Evolutionary conservation across 2,329 filamentous ascomycete genomes (phyloP), one percentile per base, ranked within the genome.

Genomic region (Cucurbitaria berberidis): DNA sequence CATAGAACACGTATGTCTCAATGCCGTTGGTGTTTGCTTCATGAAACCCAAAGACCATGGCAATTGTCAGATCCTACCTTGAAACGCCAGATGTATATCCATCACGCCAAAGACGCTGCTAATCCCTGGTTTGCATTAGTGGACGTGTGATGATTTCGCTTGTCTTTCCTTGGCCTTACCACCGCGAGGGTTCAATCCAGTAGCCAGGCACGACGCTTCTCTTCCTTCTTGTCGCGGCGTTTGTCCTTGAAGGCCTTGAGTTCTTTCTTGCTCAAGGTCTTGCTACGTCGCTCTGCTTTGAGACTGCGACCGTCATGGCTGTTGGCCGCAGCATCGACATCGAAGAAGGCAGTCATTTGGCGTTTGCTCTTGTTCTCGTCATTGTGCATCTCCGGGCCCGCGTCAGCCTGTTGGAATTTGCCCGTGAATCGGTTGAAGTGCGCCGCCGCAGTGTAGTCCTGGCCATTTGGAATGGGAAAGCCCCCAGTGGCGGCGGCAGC

Each of bases 311-410:
- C 95, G 65, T 96, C 89, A 69, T 99, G 93, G 52, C 86, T 85
- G 70, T 96, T 97, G 4, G 93, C 93, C 3, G 92, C 93, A 4
- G 92, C 90, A 74, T 98, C 93, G 38, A 97, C 93, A 72, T 99
- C 93, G 74, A 98, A 99, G 77, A 89, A 98, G 35, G 92, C 90
- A 70, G 90, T 90, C 89, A 98, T 89, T 78, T 98, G 95, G 39
- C 95, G 83, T 45, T 82, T 83, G 55, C 89, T 89, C 81, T 96
- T 97, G 70, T 91, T 89, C 70, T 96, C 91, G 68, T 96, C 92
- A 63, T 86, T 89, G 79, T 93, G 89, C 45, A 87, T 85, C 47
- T 95, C 91, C 1, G 90, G 86, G 3, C 84, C 87, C 59, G 87
- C 79, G 10, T 85, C 83, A 2, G 79, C 79, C 16, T 82, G 78